phyloP scores from a whole-genome alignment of 768 basidiomycete genomes.

The Boletus eberwhitei region DNA sequence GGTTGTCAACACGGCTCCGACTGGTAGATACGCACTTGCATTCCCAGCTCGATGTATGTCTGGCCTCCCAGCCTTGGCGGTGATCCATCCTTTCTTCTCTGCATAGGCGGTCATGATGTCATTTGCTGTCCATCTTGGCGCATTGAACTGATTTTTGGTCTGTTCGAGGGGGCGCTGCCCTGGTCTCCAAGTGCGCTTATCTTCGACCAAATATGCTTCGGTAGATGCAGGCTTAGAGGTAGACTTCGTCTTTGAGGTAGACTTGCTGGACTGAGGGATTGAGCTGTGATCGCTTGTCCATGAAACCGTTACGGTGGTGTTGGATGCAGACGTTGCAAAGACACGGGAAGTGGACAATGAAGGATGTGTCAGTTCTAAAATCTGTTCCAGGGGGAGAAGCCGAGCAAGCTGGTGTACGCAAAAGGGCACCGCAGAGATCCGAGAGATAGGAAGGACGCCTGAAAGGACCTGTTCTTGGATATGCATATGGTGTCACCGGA shows the following conservation, averaged over 20 bases:
- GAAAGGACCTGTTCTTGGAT: constrained; percentile 50
- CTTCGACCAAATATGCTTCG: constrained; percentile 32
- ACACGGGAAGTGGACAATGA: constrained; percentile 18
- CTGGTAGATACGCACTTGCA: constrained; percentile 56
- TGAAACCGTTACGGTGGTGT: not conserved
- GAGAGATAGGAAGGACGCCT: constrained; percentile 75
- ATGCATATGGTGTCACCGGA: not conserved
- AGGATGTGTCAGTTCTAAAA: constrained; percentile 60
- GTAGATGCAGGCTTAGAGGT: not conserved
- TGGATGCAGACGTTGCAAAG: not conserved
- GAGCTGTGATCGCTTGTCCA: not conserved
- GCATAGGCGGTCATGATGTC: constrained; percentile 82
- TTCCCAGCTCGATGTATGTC: constrained; percentile 90
- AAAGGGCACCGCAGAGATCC: constrained; percentile 77
- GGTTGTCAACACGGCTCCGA: not conserved
- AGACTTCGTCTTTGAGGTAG: not conserved
- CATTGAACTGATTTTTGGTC: constrained; percentile 9
- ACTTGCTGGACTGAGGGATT: not conserved
- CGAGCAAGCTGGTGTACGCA: constrained; percentile 71
- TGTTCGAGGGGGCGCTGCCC: constrained; percentile 32
- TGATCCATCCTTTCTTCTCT: constrained; percentile 74
- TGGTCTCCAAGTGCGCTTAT: constrained; percentile 79
- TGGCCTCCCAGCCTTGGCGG: constrained; percentile 86
- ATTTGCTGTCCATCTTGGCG: constrained; percentile 73
- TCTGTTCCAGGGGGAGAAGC: constrained; percentile 73